These are phyloP conservation scores for Pythium pyrilobum DNA, from an alignment of 352 stramenopile species.

Conservation along the genomic window DNA sequence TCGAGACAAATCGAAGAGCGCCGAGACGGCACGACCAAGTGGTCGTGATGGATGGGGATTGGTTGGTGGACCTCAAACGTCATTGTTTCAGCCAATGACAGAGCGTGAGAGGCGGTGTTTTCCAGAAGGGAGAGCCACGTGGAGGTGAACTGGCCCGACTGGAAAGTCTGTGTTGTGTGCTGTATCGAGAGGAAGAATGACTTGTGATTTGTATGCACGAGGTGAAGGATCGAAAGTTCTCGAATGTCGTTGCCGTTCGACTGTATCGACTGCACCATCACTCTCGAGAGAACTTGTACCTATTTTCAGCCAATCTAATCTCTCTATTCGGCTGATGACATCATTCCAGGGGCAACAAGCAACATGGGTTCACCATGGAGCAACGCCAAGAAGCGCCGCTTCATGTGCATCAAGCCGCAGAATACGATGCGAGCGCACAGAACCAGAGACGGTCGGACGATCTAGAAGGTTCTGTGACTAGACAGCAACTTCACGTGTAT, in stretches of 20 bases:
- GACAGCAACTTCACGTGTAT: too few relatives aligned
- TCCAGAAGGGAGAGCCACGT: constrained; percentile 11
- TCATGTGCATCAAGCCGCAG: constrained; percentile 1
- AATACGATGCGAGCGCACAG: too few relatives aligned
- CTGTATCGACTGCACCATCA: constrained; percentile 7
- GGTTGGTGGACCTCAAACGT: too few relatives aligned
- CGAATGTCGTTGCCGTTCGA: constrained; percentile 18
- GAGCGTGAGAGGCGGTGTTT: background rate
- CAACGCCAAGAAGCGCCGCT: background rate
- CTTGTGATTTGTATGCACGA: constrained; percentile 16
- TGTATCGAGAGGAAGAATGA: background rate
- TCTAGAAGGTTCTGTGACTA: too few relatives aligned
- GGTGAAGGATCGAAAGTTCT: constrained; percentile 19
- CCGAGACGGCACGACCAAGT: constrained; percentile 3
- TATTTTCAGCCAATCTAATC: constrained; percentile 18
- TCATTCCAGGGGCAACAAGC: background rate
- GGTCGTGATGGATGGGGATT: constrained; percentile 10
- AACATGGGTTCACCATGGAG: constrained; percentile 12
- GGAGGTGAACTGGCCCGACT: too few relatives aligned
- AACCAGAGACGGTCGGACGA: too few relatives aligned
- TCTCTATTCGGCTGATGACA: constrained; percentile 1
- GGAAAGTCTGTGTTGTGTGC: constrained; percentile 16
- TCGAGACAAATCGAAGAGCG: constrained; percentile 23
- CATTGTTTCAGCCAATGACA: constrained; percentile 17
- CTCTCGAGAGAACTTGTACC: background rate